Percentiles rank a stretch among this genome's conserved stretches.
Conservation (phyloP, 1,284 basidiomycete genomes). For the Marasmius sp. region DNA sequence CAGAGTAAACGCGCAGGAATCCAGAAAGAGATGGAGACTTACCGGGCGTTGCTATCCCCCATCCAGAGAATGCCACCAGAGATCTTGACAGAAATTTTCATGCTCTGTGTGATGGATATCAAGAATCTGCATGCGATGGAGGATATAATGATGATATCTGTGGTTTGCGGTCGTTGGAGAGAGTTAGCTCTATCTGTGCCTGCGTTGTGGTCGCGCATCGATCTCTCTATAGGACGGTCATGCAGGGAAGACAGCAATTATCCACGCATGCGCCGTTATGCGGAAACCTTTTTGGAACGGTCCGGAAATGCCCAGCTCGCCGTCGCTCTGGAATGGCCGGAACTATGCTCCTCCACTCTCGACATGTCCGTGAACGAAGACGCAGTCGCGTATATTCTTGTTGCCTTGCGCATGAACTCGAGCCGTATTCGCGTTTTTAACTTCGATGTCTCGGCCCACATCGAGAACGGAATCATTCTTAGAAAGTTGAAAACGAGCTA, state of each 20-base stretch:
- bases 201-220: not conserved
- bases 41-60: not conserved
- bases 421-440: not conserved
- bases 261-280: not conserved
- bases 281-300: not conserved
- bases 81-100: not conserved
- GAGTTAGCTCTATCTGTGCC: not conserved
- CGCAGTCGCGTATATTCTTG: not conserved
- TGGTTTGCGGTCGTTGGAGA: not conserved
- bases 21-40: not conserved
- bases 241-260: not conserved
- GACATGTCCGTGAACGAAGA: not conserved
- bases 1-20: not conserved
- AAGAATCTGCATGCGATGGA: not conserved
- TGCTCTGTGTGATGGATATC: too few species aligned
- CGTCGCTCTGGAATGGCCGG: not conserved
- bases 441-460: not conserved
- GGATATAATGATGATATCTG: not conserved
- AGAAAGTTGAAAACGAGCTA: not conserved
- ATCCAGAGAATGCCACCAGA: conserved; percentile 1
- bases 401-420: not conserved
- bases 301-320: not conserved
- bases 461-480: not conserved
- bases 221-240: not conserved
- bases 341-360: not conserved